These are phyloP conservation scores for Lepidium sativum DNA, from an alignment of 345 rosid species.

Conservation along the genomic window DNA sequence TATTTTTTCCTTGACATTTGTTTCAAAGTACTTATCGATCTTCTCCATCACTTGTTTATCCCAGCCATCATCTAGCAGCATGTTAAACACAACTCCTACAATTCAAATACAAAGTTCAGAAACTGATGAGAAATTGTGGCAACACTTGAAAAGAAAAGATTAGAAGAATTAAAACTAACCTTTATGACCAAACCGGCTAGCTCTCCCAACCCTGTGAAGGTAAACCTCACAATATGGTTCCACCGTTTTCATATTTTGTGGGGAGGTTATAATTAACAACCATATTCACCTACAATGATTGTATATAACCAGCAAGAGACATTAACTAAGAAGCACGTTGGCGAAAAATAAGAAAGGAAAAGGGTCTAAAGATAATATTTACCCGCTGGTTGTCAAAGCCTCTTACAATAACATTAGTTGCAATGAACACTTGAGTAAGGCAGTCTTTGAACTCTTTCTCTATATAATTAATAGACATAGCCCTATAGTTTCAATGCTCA, in stretches of 20 bases:
- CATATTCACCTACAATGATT: conserved; percentile 62
- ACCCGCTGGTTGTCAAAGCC: conserved; percentile 96
- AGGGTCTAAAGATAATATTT: neutral
- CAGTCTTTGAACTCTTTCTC: conserved; percentile 76
- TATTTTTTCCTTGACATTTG: conserved; percentile 31
- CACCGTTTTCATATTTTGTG: conserved; percentile 35
- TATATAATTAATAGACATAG: neutral
- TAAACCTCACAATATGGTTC: conserved; percentile 89
- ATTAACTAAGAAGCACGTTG: neutral
- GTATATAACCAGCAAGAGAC: neutral
- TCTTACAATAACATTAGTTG: conserved; percentile 83
- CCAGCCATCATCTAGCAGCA: conserved; percentile 32
- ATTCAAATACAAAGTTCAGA: neutral
- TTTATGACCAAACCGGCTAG: conserved; percentile 93
- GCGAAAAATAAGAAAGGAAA: neutral
- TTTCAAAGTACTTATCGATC: conserved; percentile 60
- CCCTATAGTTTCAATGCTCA: neutral
- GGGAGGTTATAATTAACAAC: conserved; percentile 84
- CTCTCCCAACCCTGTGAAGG: conserved; percentile 94
- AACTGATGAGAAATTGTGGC: neutral
- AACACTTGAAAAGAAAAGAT: neutral
- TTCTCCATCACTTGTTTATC: conserved; percentile 56
- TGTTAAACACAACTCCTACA: conserved; percentile 82
- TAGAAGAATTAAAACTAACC: conserved; percentile 31
- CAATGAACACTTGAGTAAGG: conserved; percentile 76